Evolutionary conservation across 768 basidiomycete species (phyloP).

Genomic region (Hypsizygus marmoreus): DNA sequence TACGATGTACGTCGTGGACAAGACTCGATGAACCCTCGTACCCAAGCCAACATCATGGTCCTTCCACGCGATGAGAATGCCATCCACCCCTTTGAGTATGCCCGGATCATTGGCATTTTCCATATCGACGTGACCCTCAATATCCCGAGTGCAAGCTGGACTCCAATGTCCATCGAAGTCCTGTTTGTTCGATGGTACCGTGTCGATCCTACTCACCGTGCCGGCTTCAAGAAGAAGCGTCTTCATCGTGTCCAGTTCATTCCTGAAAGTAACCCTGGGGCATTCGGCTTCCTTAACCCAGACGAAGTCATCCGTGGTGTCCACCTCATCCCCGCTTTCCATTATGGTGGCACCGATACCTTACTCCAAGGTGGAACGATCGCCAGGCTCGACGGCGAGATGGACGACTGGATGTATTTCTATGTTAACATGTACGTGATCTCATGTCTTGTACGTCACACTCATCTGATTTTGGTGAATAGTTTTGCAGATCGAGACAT

Average conservation of each 20-base stretch:
- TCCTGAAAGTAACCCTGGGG: constrained; percentile 4
- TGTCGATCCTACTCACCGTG: too few species aligned
- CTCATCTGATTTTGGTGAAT: too few species aligned
- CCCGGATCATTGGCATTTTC: not conserved
- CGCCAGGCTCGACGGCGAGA: too few species aligned
- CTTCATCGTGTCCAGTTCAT: constrained; percentile 32
- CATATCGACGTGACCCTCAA: not conserved
- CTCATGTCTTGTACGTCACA: too few species aligned
- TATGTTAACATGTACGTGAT: too few species aligned
- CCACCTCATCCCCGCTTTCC: constrained; percentile 13
- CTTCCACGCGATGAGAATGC: not conserved
- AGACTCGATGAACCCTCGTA: not conserved
- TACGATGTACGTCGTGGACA: not conserved
- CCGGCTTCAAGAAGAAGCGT: constrained; percentile 11
- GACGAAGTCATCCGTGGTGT: constrained; percentile 11
- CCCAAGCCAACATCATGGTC: not conserved
- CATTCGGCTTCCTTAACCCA: constrained; percentile 15
- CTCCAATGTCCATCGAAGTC: too few species aligned
- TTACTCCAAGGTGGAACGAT: too few species aligned
- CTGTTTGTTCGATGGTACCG: too few species aligned
- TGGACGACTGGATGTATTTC: too few species aligned
- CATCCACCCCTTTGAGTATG: not conserved
- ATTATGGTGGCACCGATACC: too few species aligned
- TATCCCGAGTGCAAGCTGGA: not conserved
- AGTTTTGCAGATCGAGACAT: too few species aligned